Percentiles rank a stretch among this genome's conserved stretches.
Conservation (phyloP, 805 yeast species). For the Torulaspora gathmanii region DNA sequence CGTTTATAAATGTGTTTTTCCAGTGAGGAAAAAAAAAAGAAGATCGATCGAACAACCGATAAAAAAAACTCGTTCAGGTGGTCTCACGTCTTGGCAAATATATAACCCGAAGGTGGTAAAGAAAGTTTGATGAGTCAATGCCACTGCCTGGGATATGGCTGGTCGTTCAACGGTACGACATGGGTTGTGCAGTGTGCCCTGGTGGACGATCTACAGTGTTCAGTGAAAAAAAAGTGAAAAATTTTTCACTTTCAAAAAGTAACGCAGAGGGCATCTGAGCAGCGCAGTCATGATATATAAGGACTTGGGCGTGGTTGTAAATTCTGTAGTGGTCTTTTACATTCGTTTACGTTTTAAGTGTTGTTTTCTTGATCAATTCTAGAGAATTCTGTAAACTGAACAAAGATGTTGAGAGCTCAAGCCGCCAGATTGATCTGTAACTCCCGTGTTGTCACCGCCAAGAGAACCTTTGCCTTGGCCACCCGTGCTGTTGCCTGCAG, state of each 20-base stretch:
- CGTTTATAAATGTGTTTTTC: too few species aligned
- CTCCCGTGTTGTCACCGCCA: constrained; percentile 45
- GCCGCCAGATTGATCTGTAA: constrained; percentile 40
- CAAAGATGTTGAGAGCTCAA: constrained; percentile 40
- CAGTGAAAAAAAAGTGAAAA: constrained; percentile 1
- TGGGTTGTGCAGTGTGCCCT: too few species aligned
- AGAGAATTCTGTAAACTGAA: not conserved
- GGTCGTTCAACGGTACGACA: not conserved
- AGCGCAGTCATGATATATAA: not conserved
- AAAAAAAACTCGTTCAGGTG: not conserved
- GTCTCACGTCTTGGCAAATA: not conserved
- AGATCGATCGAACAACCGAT: constrained; percentile 1
- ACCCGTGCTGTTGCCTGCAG: constrained; percentile 46
- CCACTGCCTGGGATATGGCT: not conserved
- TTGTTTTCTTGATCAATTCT: not conserved
- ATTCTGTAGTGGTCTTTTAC: not conserved
- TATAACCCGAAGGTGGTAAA: not conserved
- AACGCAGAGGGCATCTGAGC: not conserved
- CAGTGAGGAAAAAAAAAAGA: not conserved
- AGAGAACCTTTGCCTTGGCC: constrained; percentile 60
- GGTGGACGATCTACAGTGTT: not conserved
- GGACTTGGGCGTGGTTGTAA: not conserved
- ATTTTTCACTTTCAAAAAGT: constrained; percentile 3
- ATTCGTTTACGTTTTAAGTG: not conserved
- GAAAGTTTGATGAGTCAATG: not conserved